These are phyloP conservation scores for Clitocybe nebularis DNA, from an alignment of 1,284 basidiomycete species.

Conservation along the genomic window DNA sequence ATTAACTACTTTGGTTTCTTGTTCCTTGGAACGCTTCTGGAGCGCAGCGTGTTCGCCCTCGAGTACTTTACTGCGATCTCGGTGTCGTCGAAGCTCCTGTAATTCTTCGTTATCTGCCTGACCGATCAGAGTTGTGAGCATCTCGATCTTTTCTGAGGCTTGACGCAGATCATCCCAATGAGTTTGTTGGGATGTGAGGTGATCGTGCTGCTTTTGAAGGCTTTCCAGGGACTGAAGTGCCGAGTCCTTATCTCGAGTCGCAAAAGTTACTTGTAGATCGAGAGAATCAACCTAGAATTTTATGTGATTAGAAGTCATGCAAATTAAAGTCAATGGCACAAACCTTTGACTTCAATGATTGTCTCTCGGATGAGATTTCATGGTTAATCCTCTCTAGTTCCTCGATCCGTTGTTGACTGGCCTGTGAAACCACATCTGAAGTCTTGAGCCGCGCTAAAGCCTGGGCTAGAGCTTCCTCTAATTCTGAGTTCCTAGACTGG, in stretches of 20 bases:
- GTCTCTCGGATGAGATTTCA: slow-evolving; percentile 50
- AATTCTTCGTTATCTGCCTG: slow-evolving; percentile 69
- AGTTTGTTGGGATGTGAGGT: slow-evolving; percentile 52
- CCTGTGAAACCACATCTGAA: slow-evolving; percentile 62
- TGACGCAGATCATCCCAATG: slow-evolving; percentile 71
- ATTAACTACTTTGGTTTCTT: slow-evolving; percentile 57
- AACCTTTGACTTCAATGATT: slow-evolving; percentile 57
- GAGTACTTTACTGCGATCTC: slow-evolving; percentile 60
- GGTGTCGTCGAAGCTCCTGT: slow-evolving; percentile 58
- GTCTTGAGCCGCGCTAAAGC: slow-evolving; percentile 65
- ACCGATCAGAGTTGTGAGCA: slow-evolving; percentile 53
- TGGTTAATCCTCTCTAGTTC: slow-evolving; percentile 58
- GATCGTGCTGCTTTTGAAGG: slow-evolving; percentile 59
- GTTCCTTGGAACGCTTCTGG: slow-evolving; percentile 69
- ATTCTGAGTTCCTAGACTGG: slow-evolving; percentile 54
- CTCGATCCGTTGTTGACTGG: slow-evolving; percentile 52
- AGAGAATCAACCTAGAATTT: slow-evolving; percentile 51
- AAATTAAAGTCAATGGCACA: slow-evolving; percentile 18
- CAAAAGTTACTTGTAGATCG: slow-evolving; percentile 52
- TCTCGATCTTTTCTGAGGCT: slow-evolving; percentile 65
- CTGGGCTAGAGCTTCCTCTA: slow-evolving; percentile 65
- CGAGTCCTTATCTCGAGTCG: slow-evolving; percentile 58
- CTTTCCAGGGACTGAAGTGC: slow-evolving; percentile 43
- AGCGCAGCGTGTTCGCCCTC: slow-evolving; percentile 64
- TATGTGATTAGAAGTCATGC: slow-evolving; percentile 9